phyloP scores from a whole-genome alignment of 495 filamentous ascomycete species.

The Penicillium maclennaniae region DNA sequence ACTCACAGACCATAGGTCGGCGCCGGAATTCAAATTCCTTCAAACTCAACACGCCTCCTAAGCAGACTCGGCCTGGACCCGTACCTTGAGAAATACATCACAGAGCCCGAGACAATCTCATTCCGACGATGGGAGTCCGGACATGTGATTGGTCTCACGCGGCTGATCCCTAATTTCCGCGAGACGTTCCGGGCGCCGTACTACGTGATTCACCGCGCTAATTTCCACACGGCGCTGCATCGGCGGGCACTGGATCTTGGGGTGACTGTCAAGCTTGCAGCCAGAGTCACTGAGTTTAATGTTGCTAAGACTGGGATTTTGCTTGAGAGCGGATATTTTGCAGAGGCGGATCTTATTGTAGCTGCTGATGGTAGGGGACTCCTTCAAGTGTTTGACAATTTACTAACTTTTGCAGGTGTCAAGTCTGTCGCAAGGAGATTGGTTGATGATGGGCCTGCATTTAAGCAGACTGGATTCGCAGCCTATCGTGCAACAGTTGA shows the following conservation, averaged over 20 bases:
- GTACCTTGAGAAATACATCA: slow-evolving; percentile 27
- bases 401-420: slow-evolving; percentile 20
- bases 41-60: slow-evolving; percentile 50
- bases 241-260: slow-evolving; percentile 32
- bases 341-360: slow-evolving; percentile 36
- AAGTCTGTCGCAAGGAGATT: slow-evolving; percentile 32
- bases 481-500: slow-evolving; percentile 44
- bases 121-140: slow-evolving; percentile 45
- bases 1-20: slow-evolving; percentile 39
- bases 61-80: slow-evolving; percentile 34
- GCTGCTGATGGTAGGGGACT: slow-evolving; percentile 39
- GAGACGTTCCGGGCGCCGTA: slow-evolving; percentile 35
- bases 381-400: neutral
- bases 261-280: slow-evolving; percentile 20
- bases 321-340: slow-evolving; percentile 11
- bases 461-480: slow-evolving; percentile 29
- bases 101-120: slow-evolving; percentile 33
- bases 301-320: slow-evolving; percentile 13
- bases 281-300: slow-evolving; percentile 24
- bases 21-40: slow-evolving; percentile 56
- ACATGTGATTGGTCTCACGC: slow-evolving; percentile 33
- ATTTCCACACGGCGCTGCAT: slow-evolving; percentile 37
- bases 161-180: slow-evolving; percentile 30
- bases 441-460: slow-evolving; percentile 20
- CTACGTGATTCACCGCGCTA: slow-evolving; percentile 43